phyloP scores from a whole-genome alignment of 2,329 filamentous ascomycete genomes.

The Beauveria bassiana region DNA sequence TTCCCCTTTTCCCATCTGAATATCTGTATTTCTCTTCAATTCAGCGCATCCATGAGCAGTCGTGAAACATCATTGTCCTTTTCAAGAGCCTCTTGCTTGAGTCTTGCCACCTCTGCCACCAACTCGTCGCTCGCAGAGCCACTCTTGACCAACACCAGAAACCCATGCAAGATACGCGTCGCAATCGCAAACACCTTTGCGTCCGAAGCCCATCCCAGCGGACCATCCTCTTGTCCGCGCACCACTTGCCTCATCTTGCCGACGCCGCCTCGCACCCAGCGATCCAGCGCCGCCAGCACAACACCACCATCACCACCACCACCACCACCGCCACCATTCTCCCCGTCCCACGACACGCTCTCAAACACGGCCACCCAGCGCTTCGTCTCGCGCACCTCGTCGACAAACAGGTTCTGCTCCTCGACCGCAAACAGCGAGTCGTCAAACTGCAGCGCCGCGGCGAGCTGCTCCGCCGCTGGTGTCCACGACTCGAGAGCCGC shows the following conservation, averaged over 20 bases:
- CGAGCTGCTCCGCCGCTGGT: conserved; percentile 32
- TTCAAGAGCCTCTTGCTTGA: conserved; percentile 5
- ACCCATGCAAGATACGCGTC: conserved; percentile 36
- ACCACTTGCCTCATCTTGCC: conserved; percentile 27
- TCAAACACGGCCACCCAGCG: conserved; percentile 55
- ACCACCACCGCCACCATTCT: background rate
- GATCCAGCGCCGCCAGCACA: conserved; percentile 21
- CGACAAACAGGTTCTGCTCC: conserved; percentile 90
- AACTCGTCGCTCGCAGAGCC: conserved; percentile 13
- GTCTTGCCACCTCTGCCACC: conserved; percentile 7
- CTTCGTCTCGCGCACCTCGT: conserved; percentile 66
- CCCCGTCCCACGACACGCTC: conserved; percentile 17
- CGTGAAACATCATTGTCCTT: conserved; percentile 20
- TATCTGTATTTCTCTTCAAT: background rate
- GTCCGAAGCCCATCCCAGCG: conserved; percentile 66
- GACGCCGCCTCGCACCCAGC: conserved; percentile 47
- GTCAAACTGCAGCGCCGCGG: conserved; percentile 43
- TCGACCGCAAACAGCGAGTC: conserved; percentile 76
- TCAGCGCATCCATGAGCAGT: conserved; percentile 19
- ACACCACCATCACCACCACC: too few species aligned
- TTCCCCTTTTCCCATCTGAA: background rate
- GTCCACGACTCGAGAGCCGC: conserved; percentile 13
- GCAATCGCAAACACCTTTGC: conserved; percentile 59
- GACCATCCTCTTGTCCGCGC: conserved; percentile 44
- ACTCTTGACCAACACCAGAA: conserved; percentile 25